These are phyloP conservation scores for Canna indica DNA, from an alignment of 176 grass and related monocot genomes.

Conservation along the genomic window DNA sequence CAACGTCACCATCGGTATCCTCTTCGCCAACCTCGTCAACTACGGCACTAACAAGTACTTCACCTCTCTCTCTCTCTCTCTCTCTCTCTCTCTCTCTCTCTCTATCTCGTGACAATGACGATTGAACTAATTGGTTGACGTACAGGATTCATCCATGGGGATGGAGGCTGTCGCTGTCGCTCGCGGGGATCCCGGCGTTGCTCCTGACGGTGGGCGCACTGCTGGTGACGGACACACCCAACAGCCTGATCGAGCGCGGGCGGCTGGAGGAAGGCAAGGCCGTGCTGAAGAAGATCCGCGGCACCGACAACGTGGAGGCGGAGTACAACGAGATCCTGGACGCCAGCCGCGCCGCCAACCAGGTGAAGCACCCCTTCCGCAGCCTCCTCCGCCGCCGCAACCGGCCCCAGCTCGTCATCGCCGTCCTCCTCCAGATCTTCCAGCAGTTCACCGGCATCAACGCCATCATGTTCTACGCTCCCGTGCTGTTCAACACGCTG, in stretches of 20 bases:
- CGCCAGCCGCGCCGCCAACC: conserved; percentile 60
- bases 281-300: conserved; percentile 60
- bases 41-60: conserved; percentile 51
- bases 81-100: no score
- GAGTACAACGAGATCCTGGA: conserved; percentile 88
- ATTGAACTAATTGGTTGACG: no score
- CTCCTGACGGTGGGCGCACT: conserved; percentile 68
- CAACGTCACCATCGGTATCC: conserved; percentile 85
- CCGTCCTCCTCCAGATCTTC: conserved; percentile 86
- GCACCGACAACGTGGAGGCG: conserved; percentile 60
- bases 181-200: conserved; percentile 68
- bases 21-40: conserved; percentile 79
- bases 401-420: conserved; percentile 65
- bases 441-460: conserved; percentile 96
- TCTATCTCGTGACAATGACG: no score
- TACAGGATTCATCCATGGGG: conserved; percentile 70
- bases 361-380: conserved; percentile 93
- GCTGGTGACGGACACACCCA: conserved; percentile 64
- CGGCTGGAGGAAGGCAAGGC: conserved; percentile 56
- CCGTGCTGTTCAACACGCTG: conserved; percentile 84
- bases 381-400: conserved; percentile 66
- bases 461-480: conserved; percentile 99
- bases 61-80: no score
- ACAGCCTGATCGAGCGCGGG: conserved; percentile 86
- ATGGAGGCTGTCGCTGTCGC: conserved; percentile 60